Conservation (phyloP, 148 eudicot genomes). For the Chenopodium suecicum region DNA sequence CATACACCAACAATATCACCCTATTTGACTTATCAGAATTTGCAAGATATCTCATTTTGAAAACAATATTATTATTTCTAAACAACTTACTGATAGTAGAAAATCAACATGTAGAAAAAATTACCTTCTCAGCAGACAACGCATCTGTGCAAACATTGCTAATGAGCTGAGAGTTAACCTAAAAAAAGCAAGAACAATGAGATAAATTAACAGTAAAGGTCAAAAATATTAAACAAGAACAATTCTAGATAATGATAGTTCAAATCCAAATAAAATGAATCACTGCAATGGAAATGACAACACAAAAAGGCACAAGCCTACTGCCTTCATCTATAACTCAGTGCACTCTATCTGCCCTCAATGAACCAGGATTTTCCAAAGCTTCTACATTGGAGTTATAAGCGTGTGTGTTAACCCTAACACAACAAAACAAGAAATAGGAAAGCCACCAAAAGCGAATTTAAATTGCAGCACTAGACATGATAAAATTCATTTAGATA, state of each 20-base stretch:
- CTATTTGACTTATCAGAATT: background rate
- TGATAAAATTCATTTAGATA: background rate
- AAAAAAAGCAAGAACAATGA: slow-evolving; percentile 21
- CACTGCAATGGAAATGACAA: background rate
- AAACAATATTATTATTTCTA: background rate
- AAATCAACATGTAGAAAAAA: background rate
- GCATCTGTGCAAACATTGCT: slow-evolving; percentile 99
- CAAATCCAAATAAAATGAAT: background rate
- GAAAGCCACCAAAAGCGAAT: background rate
- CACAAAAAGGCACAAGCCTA: background rate
- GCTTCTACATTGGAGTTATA: too few species aligned
- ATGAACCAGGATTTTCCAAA: too few species aligned
- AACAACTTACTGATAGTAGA: background rate
- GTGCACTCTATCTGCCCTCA: background rate
- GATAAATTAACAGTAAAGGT: background rate
- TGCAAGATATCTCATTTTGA: slow-evolving; percentile 1
- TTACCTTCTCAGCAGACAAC: slow-evolving; percentile 98
- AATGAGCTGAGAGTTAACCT: slow-evolving; percentile 98
- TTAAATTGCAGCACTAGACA: background rate
- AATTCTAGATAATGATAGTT: background rate
- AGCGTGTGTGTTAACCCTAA: background rate
- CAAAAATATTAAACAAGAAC: background rate
- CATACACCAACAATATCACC: background rate
- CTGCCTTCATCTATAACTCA: background rate
- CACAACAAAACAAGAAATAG: background rate